These are phyloP conservation scores for Penicillium glabrum DNA, from an alignment of 2,329 filamentous ascomycete species.

Conservation along the genomic window DNA sequence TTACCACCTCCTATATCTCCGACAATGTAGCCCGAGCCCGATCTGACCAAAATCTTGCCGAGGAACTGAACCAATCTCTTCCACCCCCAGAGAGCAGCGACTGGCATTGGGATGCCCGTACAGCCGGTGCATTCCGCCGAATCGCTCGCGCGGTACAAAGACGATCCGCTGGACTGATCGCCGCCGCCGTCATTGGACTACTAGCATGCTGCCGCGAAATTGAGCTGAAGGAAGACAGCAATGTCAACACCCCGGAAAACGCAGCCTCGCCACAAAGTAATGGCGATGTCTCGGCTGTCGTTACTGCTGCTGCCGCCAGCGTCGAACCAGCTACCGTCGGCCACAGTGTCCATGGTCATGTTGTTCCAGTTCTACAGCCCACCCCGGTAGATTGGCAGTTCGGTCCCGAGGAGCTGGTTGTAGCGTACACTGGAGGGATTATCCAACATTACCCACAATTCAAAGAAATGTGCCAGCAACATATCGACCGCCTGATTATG, in stretches of 20 bases:
- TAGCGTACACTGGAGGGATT: conserved; percentile 78
- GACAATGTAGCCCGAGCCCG: conserved; percentile 61
- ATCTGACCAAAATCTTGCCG: conserved; percentile 51
- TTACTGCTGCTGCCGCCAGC: conserved; percentile 9
- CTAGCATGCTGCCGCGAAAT: conserved; percentile 70
- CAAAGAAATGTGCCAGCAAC: conserved; percentile 66
- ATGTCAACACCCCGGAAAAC: conserved; percentile 35
- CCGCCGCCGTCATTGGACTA: conserved; percentile 70
- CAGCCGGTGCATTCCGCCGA: conserved; percentile 61
- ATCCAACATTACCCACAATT: conserved; percentile 79
- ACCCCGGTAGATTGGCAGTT: conserved; percentile 42
- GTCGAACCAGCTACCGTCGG: conserved; percentile 2
- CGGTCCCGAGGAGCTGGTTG: conserved; percentile 62
- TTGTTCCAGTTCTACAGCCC: conserved; percentile 38
- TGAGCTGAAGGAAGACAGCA: conserved; percentile 41
- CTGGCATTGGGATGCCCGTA: conserved; percentile 63
- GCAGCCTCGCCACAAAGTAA: conserved; percentile 28
- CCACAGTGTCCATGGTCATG: conserved; percentile 26
- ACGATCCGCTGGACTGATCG: conserved; percentile 71
- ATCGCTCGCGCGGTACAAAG: conserved; percentile 70
- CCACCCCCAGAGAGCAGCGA: conserved; percentile 44
- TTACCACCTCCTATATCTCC: conserved; percentile 72
- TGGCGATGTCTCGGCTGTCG: conserved; percentile 20
- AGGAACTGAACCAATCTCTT: conserved; percentile 55
- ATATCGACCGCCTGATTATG: conserved; percentile 60